These are phyloP conservation scores for Penicillium turbatum DNA, from an alignment of 495 filamentous ascomycete species.

Conservation along the genomic window DNA sequence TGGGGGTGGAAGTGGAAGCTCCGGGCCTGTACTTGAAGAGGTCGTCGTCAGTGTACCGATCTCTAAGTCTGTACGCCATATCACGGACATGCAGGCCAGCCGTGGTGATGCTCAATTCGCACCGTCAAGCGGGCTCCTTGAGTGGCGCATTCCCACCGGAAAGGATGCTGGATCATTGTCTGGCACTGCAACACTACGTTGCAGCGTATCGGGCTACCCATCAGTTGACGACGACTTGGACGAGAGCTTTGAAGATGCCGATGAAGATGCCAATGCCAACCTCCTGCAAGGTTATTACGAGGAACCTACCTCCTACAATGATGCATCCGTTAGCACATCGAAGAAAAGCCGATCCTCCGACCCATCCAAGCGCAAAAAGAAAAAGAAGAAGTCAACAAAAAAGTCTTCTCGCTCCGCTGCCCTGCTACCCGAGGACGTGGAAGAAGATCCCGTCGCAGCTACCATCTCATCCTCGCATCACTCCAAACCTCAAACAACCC, in stretches of 20 bases:
- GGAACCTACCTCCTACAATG: conserved; percentile 41
- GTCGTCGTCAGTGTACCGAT: conserved; percentile 78
- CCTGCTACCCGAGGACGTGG: conserved; percentile 27
- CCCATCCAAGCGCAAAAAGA: conserved; percentile 38
- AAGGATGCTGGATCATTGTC: conserved; percentile 54
- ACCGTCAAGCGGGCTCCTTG: conserved; percentile 63
- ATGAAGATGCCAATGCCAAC: conserved; percentile 38
- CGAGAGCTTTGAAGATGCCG: conserved; percentile 48
- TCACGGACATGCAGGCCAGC: conserved; percentile 78
- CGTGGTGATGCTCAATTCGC: conserved; percentile 80
- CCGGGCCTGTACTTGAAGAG: conserved; percentile 67
- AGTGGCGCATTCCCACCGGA: conserved; percentile 76
- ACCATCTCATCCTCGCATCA: conserved; percentile 20
- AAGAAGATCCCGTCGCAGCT: conserved; percentile 15
- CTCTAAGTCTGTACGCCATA: conserved; percentile 73
- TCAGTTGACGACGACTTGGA: conserved; percentile 50
- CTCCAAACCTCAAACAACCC: conserved; percentile 30
- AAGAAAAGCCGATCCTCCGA: conserved; percentile 21
- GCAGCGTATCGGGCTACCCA: conserved; percentile 69
- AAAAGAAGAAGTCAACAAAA: conserved; percentile 40
- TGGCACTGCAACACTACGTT: conserved; percentile 71
- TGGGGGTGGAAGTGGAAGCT: conserved; percentile 47
- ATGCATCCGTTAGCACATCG: conserved; percentile 21
- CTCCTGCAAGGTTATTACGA: conserved; percentile 54
- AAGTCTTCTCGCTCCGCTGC: conserved; percentile 31